A percentile compares a stretch with the other conserved stretches of the same genome.
These are phyloP conservation scores for Colletotrichum sp. DNA, from an alignment of 2,329 filamentous ascomycete genomes.

Conservation along the genomic window DNA sequence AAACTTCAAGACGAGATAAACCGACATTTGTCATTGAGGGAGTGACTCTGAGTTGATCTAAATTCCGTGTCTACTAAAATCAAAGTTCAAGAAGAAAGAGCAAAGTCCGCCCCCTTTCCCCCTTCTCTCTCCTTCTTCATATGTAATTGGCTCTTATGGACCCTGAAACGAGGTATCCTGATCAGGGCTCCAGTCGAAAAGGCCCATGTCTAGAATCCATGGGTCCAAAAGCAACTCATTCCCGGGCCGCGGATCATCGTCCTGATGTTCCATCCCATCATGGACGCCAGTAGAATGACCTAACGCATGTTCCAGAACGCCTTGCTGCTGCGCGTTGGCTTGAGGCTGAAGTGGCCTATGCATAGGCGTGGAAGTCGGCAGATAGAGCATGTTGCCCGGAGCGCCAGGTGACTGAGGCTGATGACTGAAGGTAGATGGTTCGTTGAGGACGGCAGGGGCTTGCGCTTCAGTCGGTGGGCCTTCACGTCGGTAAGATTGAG, in stretches of 20 bases:
- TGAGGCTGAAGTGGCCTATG: not conserved
- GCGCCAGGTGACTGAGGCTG: rapidly evolving
- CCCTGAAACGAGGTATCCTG: not conserved
- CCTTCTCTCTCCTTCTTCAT: too few relatives aligned
- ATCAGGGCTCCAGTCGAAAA: not conserved
- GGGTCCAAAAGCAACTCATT: too few relatives aligned
- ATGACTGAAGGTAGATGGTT: not conserved
- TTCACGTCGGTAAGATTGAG: too few relatives aligned
- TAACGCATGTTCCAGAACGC: rapidly evolving
- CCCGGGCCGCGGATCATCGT: too few relatives aligned
- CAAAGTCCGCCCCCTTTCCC: too few relatives aligned
- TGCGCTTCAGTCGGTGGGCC: too few relatives aligned
- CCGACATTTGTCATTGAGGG: too few relatives aligned
- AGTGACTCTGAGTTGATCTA: too few relatives aligned
- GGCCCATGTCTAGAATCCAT: not conserved
- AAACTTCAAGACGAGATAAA: not conserved
- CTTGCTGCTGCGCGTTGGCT: rapidly evolving
- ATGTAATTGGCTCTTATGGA: not conserved
- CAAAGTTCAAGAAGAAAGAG: too few relatives aligned
- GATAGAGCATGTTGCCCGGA: rapidly evolving
- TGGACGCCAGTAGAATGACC: rapidly evolving
- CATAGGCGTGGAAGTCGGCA: rapidly evolving
- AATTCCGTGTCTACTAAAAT: rapidly evolving
- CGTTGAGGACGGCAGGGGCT: rapidly evolving
- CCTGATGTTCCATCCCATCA: rapidly evolving